phyloP scores from a whole-genome alignment of 345 rosid genomes.

The Citrus medica region DNA sequence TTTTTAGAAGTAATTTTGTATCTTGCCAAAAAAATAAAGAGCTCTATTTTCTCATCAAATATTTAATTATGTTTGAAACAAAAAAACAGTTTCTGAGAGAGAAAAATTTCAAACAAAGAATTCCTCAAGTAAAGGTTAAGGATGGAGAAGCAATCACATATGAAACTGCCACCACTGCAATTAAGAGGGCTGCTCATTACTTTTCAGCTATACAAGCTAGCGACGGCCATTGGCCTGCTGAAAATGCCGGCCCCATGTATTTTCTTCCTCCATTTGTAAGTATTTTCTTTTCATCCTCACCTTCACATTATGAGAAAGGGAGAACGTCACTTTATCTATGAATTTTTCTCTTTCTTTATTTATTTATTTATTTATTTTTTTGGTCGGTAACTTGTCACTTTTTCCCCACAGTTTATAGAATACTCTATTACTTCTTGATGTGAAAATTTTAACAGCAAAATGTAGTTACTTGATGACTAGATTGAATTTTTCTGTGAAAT shows the following conservation, averaged over 20 bases:
- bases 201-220: constrained; percentile 2
- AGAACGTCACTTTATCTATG: too few relatives aligned
- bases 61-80: too few relatives aligned
- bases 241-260: background rate
- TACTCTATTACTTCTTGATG: too few relatives aligned
- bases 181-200: constrained; percentile 1
- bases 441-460: too few relatives aligned
- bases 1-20: too few relatives aligned
- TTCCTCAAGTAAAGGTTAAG: background rate
- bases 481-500: too few relatives aligned
- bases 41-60: background rate
- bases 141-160: constrained; percentile 2
- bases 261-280: constrained; percentile 12
- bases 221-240: constrained; percentile 9
- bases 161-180: background rate
- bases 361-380: too few relatives aligned
- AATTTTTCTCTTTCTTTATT: too few relatives aligned
- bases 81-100: constrained; percentile 1
- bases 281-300: background rate
- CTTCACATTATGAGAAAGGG: background rate
- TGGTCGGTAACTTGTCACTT: too few relatives aligned
- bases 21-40: too few relatives aligned
- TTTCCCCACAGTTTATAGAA: too few relatives aligned
- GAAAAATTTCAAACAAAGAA: constrained; percentile 7
- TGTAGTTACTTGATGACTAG: too few relatives aligned